These are phyloP conservation scores for Eimeria sp. DNA, from an alignment of 169 alveolate genomes.

Conservation along the genomic window DNA sequence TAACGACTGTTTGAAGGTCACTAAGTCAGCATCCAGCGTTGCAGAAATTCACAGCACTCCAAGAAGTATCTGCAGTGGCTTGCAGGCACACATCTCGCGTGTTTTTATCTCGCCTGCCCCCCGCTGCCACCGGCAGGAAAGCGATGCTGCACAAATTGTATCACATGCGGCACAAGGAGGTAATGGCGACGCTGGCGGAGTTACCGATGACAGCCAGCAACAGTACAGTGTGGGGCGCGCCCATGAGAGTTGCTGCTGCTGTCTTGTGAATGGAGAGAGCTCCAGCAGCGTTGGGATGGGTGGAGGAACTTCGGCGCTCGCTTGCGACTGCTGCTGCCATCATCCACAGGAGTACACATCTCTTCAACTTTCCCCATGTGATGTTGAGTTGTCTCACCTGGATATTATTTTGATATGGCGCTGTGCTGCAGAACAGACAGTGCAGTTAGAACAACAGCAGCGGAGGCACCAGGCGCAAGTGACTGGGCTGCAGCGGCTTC, in stretches of 20 bases:
- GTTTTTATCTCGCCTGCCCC: slow-evolving; percentile 19
- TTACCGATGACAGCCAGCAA: slow-evolving; percentile 2
- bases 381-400: slow-evolving; percentile 58
- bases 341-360: slow-evolving; percentile 67
- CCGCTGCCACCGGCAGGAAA: neutral
- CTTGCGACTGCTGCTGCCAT: slow-evolving; percentile 71
- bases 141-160: neutral
- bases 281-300: neutral
- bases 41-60: slow-evolving; percentile 17
- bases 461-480: slow-evolving; percentile 9
- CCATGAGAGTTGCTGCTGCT: slow-evolving; percentile 46
- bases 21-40: neutral
- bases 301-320: neutral
- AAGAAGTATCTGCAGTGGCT: slow-evolving; percentile 42
- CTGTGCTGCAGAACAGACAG: slow-evolving; percentile 66
- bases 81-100: neutral
- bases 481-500: slow-evolving; percentile 38
- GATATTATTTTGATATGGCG: slow-evolving; percentile 38
- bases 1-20: neutral
- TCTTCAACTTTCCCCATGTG: slow-evolving; percentile 41
- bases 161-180: neutral
- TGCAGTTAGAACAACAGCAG: slow-evolving; percentile 40
- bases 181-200: neutral
- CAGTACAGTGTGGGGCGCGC: neutral
- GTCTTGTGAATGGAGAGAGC: neutral